A percentile compares a stretch with the other conserved stretches of the same genome.
phyloP scores from a whole-genome alignment of 768 basidiomycete species.

The Hortiboletus flavorubellus region DNA sequence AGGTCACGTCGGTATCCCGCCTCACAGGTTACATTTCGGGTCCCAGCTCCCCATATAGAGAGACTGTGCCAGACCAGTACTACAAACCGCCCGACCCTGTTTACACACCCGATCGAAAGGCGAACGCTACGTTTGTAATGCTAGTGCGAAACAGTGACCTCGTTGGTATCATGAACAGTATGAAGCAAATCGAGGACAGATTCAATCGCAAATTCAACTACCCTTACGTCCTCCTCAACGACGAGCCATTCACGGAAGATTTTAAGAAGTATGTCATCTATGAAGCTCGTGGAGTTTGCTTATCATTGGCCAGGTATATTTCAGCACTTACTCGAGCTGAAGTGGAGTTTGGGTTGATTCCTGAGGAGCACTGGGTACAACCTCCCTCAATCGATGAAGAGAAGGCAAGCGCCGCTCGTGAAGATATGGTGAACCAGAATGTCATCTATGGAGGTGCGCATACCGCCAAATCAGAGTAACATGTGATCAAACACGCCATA shows the following conservation, averaged over 20 bases:
- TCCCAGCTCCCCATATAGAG: conserved; percentile 47
- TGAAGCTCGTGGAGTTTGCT: background rate
- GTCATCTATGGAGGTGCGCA: conserved; percentile 64
- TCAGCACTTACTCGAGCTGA: conserved; percentile 27
- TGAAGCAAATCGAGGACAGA: conserved; percentile 78
- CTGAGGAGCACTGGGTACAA: conserved; percentile 69
- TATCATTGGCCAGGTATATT: conserved; percentile 27
- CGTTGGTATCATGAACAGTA: conserved; percentile 55
- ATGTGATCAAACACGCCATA: background rate
- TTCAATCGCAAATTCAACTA: conserved; percentile 82
- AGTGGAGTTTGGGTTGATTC: conserved; percentile 62
- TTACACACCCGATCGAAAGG: conserved; percentile 51
- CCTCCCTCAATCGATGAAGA: conserved; percentile 76
- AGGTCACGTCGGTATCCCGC: conserved; percentile 37
- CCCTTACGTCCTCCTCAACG: conserved; percentile 89
- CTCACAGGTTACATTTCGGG: conserved; percentile 26
- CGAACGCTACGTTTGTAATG: conserved; percentile 81
- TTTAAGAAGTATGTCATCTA: conserved; percentile 57
- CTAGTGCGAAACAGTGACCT: conserved; percentile 70
- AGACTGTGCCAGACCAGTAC: conserved; percentile 59
- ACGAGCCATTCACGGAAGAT: conserved; percentile 69
- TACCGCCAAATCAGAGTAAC: conserved; percentile 1
- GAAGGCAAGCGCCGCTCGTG: conserved; percentile 52
- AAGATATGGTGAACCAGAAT: conserved; percentile 58
- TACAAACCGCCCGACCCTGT: conserved; percentile 40